A percentile compares a stretch with the other conserved stretches of the same genome.
These are phyloP conservation scores for Pezicula rhizophila DNA, from an alignment of 2,329 filamentous ascomycete species.

Conservation along the genomic window DNA sequence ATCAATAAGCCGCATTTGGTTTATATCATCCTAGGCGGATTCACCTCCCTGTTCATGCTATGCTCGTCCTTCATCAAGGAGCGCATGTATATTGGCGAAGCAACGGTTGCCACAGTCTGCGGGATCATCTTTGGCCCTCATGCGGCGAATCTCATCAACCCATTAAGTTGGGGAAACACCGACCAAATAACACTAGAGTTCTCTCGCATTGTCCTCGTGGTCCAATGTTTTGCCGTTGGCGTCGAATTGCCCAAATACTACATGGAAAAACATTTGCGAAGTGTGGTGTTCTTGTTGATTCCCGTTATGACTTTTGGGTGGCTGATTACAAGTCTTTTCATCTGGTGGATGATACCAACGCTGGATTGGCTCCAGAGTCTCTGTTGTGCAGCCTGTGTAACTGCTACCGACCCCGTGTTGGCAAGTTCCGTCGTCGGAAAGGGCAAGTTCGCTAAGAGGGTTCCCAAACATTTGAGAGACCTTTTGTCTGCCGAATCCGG, in stretches of 20 bases:
- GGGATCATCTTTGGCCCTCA: constrained; percentile 86
- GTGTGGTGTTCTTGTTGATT: constrained; percentile 78
- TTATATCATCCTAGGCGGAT: constrained; percentile 96
- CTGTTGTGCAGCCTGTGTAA: constrained; percentile 85
- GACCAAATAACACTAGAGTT: constrained; percentile 87
- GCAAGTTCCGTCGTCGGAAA: constrained; percentile 98
- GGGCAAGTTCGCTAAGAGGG: constrained; percentile 95
- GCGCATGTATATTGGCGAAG: constrained; percentile 96
- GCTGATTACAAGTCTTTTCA: constrained; percentile 85
- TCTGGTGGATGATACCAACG: constrained; percentile 81
- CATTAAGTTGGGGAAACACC: constrained; percentile 69
- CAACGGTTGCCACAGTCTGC: constrained; percentile 83
- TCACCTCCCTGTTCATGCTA: constrained; percentile 97
- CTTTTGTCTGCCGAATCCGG: constrained; percentile 92
- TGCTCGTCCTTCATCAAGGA: constrained; percentile 98
- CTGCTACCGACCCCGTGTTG: constrained; percentile 92
- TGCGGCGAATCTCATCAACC: constrained; percentile 75
- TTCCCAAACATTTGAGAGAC: constrained; percentile 95
- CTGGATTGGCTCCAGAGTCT: constrained; percentile 88
- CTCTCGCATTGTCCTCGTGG: constrained; percentile 81
- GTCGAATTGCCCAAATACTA: constrained; percentile 89
- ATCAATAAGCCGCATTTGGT: constrained; percentile 96
- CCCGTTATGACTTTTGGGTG: constrained; percentile 98
- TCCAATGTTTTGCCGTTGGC: constrained; percentile 87
- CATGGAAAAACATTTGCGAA: constrained; percentile 97